phyloP scores from a whole-genome alignment of 352 stramenopile species.

The Phytopythium sindhum region DNA sequence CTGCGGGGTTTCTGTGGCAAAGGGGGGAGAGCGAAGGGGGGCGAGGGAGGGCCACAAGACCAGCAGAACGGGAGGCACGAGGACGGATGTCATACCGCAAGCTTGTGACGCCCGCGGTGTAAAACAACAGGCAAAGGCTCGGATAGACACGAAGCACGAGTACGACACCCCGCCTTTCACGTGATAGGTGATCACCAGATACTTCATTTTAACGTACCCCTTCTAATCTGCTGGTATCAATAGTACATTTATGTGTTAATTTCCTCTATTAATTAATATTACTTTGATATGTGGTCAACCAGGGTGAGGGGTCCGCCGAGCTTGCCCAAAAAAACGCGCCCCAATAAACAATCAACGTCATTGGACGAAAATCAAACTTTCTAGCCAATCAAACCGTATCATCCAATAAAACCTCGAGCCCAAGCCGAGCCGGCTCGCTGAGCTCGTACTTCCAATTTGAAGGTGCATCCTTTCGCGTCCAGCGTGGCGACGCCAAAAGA shows the following conservation, averaged over 20 bases:
- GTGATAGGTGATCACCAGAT: constrained; percentile 8
- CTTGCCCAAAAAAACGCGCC: constrained; percentile 9
- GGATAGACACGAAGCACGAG: constrained; percentile 26
- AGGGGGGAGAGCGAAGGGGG: constrained; percentile 1
- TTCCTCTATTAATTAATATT: constrained; percentile 9
- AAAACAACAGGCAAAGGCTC: background rate
- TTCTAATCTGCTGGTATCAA: background rate
- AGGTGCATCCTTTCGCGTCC: background rate
- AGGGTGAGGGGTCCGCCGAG: background rate
- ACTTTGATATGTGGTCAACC: background rate
- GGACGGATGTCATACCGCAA: background rate
- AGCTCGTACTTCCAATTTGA: no score
- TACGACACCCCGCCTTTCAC: constrained; percentile 14
- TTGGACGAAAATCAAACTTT: background rate
- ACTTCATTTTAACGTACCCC: background rate
- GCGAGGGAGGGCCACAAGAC: constrained; percentile 3
- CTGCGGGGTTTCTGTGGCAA: constrained; percentile 5
- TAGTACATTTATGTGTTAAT: no score
- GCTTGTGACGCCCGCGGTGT: no score
- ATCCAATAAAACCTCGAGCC: no score
- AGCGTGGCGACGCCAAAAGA: no score
- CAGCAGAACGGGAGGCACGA: background rate
- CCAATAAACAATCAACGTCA: background rate
- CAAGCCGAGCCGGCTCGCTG: no score
- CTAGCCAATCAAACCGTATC: background rate